Evolutionary conservation across 2,329 filamentous ascomycete species (phyloP).

Genomic region (Alternaria sp.): DNA sequence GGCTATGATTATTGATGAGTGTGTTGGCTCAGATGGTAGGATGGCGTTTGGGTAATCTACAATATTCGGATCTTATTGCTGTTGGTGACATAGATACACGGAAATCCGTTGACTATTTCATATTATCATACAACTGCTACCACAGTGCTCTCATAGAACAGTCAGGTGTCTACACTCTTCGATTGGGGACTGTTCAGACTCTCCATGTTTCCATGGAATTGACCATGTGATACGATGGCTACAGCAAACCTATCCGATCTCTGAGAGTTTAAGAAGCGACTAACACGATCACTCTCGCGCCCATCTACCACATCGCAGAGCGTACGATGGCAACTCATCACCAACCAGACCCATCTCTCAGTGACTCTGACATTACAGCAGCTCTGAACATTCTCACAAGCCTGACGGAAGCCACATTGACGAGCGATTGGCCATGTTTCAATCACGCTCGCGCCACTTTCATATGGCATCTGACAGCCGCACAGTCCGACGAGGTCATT

Average conservation of each 20-base stretch:
- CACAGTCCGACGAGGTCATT: not conserved
- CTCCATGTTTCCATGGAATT: not conserved
- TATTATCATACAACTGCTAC: not conserved
- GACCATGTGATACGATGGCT: not conserved
- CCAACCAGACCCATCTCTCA: not conserved
- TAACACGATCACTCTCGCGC: not conserved
- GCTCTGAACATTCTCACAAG: not conserved
- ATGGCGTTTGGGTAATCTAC: not conserved
- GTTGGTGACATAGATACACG: not conserved
- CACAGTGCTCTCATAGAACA: not conserved
- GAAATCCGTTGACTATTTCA: not conserved
- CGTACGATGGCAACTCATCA: not conserved
- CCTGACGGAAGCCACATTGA: not conserved
- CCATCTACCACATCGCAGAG: not conserved
- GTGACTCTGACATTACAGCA: not conserved
- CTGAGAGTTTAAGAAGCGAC: not conserved
- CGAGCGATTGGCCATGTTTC: not conserved
- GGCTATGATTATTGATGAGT: slow-evolving; percentile 35
- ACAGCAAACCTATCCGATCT: not conserved
- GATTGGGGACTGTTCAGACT: not conserved
- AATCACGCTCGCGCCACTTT: not conserved
- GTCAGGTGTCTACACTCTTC: not conserved
- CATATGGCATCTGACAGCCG: not conserved
- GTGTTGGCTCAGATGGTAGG: not conserved
- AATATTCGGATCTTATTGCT: not conserved